Evolutionary conservation across 2,329 filamentous ascomycete species (phyloP).

Genomic region (Nemania sp.): DNA sequence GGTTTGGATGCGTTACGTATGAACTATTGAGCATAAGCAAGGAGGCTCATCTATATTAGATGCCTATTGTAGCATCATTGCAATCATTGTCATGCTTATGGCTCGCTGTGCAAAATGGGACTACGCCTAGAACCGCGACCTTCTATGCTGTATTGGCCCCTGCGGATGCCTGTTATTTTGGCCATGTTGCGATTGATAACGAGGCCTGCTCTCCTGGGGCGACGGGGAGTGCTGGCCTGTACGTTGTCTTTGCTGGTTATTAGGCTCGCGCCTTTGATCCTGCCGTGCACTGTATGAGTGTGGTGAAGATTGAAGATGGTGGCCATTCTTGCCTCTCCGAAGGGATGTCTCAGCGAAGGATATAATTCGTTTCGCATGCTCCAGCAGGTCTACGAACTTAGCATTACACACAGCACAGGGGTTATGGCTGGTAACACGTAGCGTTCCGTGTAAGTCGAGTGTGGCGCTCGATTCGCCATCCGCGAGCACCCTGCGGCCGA

Average conservation of each 20-base stretch:
- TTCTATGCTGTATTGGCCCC: background rate
- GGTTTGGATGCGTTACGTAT: too few relatives aligned
- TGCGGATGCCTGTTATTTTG: background rate
- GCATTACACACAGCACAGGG: conserved; percentile 43
- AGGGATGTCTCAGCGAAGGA: conserved; percentile 32
- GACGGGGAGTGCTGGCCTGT: background rate
- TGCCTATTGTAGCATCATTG: background rate
- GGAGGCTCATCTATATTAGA: too few relatives aligned
- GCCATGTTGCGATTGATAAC: background rate
- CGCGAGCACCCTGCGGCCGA: conserved; percentile 40
- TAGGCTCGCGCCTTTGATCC: background rate
- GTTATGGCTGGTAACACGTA: conserved; percentile 34
- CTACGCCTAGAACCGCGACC: too few relatives aligned
- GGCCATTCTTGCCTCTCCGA: conserved; percentile 23
- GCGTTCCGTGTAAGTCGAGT: conserved; percentile 44
- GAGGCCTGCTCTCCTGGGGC: background rate
- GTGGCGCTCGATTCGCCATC: conserved; percentile 30
- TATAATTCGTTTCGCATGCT: conserved; percentile 40
- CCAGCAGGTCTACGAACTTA: conserved; percentile 43
- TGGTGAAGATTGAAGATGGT: background rate
- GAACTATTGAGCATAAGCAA: background rate
- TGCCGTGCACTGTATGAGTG: background rate
- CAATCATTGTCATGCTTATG: background rate
- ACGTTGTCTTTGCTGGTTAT: background rate
- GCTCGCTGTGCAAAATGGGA: background rate